Evolutionary conservation across 257 asterid genomes (phyloP).

Genomic region (Lithospermum erythrorhizon): DNA sequence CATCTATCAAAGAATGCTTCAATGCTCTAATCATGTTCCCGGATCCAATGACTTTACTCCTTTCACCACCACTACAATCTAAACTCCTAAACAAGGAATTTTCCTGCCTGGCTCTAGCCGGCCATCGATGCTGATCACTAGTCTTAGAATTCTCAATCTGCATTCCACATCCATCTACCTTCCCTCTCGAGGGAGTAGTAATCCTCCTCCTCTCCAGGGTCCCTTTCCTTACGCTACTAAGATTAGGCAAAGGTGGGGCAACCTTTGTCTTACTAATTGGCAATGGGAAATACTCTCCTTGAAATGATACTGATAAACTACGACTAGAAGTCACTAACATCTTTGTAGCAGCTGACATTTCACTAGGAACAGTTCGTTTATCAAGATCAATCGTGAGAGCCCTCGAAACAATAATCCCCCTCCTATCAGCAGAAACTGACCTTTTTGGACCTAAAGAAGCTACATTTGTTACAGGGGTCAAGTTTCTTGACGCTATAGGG

Average conservation of each 20-base stretch:
- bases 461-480: constrained; percentile 23
- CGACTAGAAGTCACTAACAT: constrained; percentile 53
- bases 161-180: constrained; percentile 37
- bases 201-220: constrained; percentile 57
- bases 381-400: constrained; percentile 44
- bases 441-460: constrained; percentile 38
- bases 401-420: constrained; percentile 7
- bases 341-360: constrained; percentile 56
- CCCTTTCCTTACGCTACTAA: constrained; percentile 39
- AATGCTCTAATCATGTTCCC: constrained; percentile 24
- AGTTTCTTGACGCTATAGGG: constrained; percentile 39
- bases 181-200: constrained; percentile 38
- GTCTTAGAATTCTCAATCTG: constrained; percentile 46
- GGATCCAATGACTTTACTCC: constrained; percentile 39
- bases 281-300: constrained; percentile 57
- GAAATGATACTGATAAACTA: constrained; percentile 69
- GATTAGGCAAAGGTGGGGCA: constrained; percentile 42
- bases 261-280: constrained; percentile 60
- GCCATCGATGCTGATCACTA: constrained; percentile 64
- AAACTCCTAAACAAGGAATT: constrained; percentile 47
- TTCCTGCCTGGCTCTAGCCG: constrained; percentile 33
- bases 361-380: constrained; percentile 22
- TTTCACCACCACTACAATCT: constrained; percentile 34
- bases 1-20: constrained; percentile 42
- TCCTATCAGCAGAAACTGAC: constrained; percentile 17